Evolutionary conservation across 176 grass and related monocot genomes (phyloP), one percentile per base, ranked within the genome.

Genomic region (Zoysia pacifica): DNA sequence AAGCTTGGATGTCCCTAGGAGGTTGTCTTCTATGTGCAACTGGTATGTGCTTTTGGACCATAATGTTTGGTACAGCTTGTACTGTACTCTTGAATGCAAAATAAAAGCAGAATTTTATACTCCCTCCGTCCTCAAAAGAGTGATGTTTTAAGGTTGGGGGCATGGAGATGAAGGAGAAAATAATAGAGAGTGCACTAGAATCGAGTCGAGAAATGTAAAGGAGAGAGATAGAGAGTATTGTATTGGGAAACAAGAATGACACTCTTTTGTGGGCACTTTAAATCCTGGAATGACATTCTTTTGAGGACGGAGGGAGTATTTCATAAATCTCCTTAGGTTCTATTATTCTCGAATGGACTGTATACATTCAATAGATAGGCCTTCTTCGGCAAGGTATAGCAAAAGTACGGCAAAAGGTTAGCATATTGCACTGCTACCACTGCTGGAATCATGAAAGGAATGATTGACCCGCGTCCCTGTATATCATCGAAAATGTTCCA

Each of bases 1-100:
- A 93, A 84, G 92, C 96, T 85, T 99, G 86, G 86, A 90, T 99
- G 90, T 94, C 96, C 85, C 89, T 98, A 46, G 92, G 96, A 58
- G 96, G 92, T 16, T 95, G 90, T 86, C 78, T 99, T 85, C 72
- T 95, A 76, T 99, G 96, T 69, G 96, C 90, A 68, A 91, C 96
- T 91, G 92, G 96, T 93, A 87, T 61, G 40, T 44, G 10, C 77
- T 71, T 81, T 76, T 85, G 85, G 68, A 41, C 50, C 36, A 51
- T 59, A 66, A 60, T 66, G 4, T 64, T 60, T 70, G 50, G 10
- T 81, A 15, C 62, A 72, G 19, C 72, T 73, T 67, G 44, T 82
- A 48, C 45, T 67, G 16, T 77, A 78, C n/a, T 81, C 10, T 82
- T 83, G 70, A 62, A 50, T 81, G 28, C 1, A 7, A 65, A 49